phyloP scores from a whole-genome alignment of 169 alveolate species.

The Perkinsus chesapeaki region DNA sequence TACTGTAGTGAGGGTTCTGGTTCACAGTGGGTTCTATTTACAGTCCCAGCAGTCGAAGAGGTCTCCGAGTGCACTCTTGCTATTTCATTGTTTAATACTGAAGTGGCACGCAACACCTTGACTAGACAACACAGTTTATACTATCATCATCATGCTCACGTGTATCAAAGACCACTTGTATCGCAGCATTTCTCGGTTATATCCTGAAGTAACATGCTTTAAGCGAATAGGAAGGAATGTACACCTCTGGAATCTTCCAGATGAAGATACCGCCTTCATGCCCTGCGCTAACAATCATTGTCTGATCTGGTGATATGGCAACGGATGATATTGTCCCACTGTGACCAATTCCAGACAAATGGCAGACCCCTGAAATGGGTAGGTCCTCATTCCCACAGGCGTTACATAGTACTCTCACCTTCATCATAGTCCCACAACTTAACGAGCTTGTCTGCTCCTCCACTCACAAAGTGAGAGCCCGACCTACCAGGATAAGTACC shows the following conservation, averaged over 20 bases:
- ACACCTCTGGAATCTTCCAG: conserved; percentile 55
- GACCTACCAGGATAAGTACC: conserved; percentile 17
- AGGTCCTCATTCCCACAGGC: background rate
- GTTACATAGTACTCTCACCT: conserved; percentile 33
- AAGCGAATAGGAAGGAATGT: background rate
- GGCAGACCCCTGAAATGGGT: conserved; percentile 2
- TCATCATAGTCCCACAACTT: conserved; percentile 78
- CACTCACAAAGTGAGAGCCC: conserved; percentile 64
- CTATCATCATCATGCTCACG: background rate
- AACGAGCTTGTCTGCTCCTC: conserved; percentile 73
- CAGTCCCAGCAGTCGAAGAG: too few species aligned
- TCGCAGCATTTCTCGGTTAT: background rate
- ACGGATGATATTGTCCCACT: conserved; percentile 23
- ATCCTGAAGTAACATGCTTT: background rate
- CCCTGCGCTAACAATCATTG: conserved; percentile 57
- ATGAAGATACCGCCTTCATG: conserved; percentile 68
- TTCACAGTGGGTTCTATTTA: too few species aligned
- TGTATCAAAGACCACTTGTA: background rate
- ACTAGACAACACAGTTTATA: background rate
- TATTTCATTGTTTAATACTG: too few species aligned
- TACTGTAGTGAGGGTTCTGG: too few species aligned
- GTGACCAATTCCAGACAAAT: conserved; percentile 18
- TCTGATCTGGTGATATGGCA: conserved; percentile 61
- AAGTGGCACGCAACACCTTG: too few species aligned
- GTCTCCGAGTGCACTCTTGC: too few species aligned